Evolutionary conservation across 2,329 filamentous ascomycete genomes (phyloP), one percentile per base, ranked within the genome.

Genomic region (Cordyceps sp.): DNA sequence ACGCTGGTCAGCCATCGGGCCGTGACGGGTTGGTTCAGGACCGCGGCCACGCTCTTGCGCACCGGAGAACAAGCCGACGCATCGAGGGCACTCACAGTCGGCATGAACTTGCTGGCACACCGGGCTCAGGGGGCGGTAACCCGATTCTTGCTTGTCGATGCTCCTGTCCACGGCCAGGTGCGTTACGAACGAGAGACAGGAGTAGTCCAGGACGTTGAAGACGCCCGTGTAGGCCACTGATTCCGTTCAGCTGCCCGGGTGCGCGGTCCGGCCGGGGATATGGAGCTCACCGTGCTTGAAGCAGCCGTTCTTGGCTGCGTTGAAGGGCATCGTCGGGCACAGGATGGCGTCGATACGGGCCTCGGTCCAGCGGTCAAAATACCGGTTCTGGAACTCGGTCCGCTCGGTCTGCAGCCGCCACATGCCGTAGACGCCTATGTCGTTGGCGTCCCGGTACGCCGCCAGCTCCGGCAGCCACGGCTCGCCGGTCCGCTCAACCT

Each of bases 291-390:
- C 53, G 24, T 65, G 57, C 42, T 49, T 55, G 26, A 63, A 61
- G 2, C 48, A 47, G 5, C 58, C 59, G 29, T 59, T 53, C 43
- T 59, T 56, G 20, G 56, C 54, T 0, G 51, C 53, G 26, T 52
- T 54, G 31, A 58, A 65, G 1, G 62, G 58, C 21, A 58, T 61
- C 0, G 59, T 63, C 0, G 76, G 74, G 31, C 67, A 70, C 1
- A 81, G 47, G 8, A 81, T 61, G 2, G 71, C 71, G 44, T 81
- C 77, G 7, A 77, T 62, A 2, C 57, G 59, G 0, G 56, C 55
- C 29, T 44, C 46, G 22, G 54, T 54, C 62, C 62, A 66, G 3
- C 57, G 51, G 26, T 64, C 57, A 0, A 64, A 46, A 31, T 64
- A 62, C 9, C 47, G 45, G 38, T 61, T 61, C 47, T 64, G 61